Conservation (phyloP, 1,284 basidiomycete genomes). For the Thelephora terrestris region DNA sequence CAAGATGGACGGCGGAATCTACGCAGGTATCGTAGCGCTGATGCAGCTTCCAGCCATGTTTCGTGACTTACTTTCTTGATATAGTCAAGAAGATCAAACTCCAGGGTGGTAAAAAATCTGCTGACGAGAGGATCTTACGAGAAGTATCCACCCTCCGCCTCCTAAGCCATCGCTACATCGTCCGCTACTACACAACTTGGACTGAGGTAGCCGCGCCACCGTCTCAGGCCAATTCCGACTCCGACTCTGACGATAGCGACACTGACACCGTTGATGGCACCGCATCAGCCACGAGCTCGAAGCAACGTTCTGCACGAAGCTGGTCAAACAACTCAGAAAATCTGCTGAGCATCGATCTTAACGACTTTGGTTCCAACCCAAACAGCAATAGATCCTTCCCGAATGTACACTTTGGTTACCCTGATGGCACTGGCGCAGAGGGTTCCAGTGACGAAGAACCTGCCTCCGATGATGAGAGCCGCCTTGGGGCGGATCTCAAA, state of each 20-base stretch:
- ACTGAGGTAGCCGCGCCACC: slow-evolving; percentile 53
- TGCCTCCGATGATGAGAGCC: no score
- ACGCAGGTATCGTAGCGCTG: slow-evolving; percentile 41
- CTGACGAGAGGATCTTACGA: slow-evolving; percentile 81
- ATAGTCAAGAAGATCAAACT: slow-evolving; percentile 86
- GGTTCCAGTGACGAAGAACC: slow-evolving; percentile 25
- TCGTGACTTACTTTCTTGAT: slow-evolving; percentile 2
- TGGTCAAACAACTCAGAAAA: slow-evolving; percentile 20
- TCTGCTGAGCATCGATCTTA: slow-evolving; percentile 48
- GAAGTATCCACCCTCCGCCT: slow-evolving; percentile 87
- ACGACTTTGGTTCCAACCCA: slow-evolving; percentile 41
- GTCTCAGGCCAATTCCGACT: slow-evolving; percentile 37
- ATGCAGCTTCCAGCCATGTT: slow-evolving; percentile 10
- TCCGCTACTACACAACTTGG: slow-evolving; percentile 85
- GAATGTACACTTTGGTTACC: slow-evolving; percentile 56
- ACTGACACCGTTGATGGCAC: slow-evolving; percentile 35
- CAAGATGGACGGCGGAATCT: slow-evolving; percentile 64
- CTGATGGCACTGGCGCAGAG: slow-evolving; percentile 25
- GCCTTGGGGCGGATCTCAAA: no score
- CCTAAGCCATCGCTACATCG: slow-evolving; percentile 84
- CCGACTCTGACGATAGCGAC: slow-evolving; percentile 17
- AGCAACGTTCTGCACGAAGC: slow-evolving; percentile 6
- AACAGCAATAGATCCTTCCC: slow-evolving; percentile 51
- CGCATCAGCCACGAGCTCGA: slow-evolving; percentile 39
- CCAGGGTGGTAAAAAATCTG: slow-evolving; percentile 49